phyloP scores from a whole-genome alignment of 495 filamentous ascomycete genomes.

The Penicillium goetzii region DNA sequence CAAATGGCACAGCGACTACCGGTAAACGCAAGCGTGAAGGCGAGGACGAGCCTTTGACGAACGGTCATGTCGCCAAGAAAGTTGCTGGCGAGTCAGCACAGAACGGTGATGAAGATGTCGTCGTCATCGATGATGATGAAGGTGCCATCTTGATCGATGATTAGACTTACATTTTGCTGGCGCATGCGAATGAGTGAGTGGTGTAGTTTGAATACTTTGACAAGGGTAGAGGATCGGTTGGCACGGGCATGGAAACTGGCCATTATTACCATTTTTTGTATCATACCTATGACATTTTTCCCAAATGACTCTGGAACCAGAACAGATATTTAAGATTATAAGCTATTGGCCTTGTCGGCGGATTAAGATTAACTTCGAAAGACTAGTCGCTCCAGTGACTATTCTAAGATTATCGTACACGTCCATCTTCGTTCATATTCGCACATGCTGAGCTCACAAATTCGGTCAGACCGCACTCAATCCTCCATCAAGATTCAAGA shows the following conservation, averaged over 20 bases:
- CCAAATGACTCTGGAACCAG: neutral
- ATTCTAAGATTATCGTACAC: neutral
- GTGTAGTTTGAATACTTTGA: neutral
- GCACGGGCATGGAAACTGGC: constrained; percentile 1
- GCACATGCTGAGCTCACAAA: neutral
- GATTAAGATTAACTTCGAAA: neutral
- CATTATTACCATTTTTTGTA: neutral
- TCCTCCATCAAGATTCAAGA: constrained; percentile 85
- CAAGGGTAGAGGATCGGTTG: neutral
- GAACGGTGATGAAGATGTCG: neutral
- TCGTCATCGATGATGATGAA: constrained; percentile 54
- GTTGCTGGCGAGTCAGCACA: neutral
- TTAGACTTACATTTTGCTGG: constrained; percentile 13
- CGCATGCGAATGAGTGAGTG: neutral
- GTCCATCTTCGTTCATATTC: neutral
- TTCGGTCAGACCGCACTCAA: constrained; percentile 62
- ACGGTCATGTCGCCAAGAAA: constrained; percentile 34
- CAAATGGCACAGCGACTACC: constrained; percentile 28
- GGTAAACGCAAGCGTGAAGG: constrained; percentile 52
- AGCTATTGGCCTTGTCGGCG: neutral
- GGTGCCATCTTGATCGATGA: constrained; percentile 80
- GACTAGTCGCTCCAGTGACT: neutral
- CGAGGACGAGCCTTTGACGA: constrained; percentile 45
- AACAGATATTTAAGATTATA: neutral
- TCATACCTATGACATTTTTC: neutral